These are phyloP conservation scores for Daedaleopsis nitida DNA, from an alignment of 768 basidiomycete genomes.

Conservation along the genomic window DNA sequence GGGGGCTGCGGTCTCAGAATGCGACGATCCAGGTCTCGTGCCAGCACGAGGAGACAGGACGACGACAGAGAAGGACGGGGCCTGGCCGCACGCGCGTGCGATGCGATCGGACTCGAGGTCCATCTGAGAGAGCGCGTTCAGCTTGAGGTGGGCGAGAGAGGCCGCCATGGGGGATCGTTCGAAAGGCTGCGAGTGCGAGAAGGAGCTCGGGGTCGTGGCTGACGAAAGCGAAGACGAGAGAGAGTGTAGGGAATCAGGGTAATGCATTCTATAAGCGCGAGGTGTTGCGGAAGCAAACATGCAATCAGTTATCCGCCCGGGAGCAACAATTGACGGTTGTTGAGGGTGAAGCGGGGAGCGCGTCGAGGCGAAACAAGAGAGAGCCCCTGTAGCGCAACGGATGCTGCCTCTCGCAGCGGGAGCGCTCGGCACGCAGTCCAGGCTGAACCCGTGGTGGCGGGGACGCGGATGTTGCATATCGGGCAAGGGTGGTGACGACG, in stretches of 20 bases:
- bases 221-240: no score
- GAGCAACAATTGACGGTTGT: background rate
- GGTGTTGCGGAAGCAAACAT: conserved; percentile 9
- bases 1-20: background rate
- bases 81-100: conserved; percentile 25
- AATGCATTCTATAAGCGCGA: background rate
- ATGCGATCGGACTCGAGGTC: conserved; percentile 22
- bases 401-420: background rate
- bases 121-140: conserved; percentile 12
- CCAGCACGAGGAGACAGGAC: background rate
- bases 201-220: background rate
- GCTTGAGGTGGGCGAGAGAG: conserved; percentile 10
- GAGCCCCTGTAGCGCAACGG: background rate
- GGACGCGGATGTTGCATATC: background rate
- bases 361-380: background rate
- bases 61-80: background rate
- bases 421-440: background rate
- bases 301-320: conserved; percentile 1
- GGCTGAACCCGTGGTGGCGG: background rate
- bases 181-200: background rate
- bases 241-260: background rate
- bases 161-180: background rate
- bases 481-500: background rate
- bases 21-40: background rate
- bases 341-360: background rate